Base-by-base conservation (phyloP, 805 yeast genomes). In the Teunomyces kruisii region DNA sequence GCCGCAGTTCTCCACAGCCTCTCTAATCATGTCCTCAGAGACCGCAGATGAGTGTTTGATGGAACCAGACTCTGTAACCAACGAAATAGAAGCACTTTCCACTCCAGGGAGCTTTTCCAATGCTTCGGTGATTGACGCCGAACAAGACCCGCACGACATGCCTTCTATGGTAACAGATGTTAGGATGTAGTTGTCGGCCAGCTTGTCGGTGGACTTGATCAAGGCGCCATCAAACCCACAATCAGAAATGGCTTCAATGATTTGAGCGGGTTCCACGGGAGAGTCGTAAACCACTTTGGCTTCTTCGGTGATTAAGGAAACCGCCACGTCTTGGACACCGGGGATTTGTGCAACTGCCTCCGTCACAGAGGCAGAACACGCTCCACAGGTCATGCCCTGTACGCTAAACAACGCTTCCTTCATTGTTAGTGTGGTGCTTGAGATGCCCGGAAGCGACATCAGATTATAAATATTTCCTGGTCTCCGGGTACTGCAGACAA, bases 71-170 rank as follows among this genome's bases (percentile, higher is more conserved):
- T 87, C 94, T 0, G 96, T 88, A 3, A 88, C 67, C 26, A 88
- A 73, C 1, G 96, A 86, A 1, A 91, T 88, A 2, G 76, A 72
- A 0, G 75, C 88, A 4, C 64, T 57, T 1, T 55, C 39, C 2
- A 88, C 86, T 1, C 86, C 86, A 0, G 68, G 65, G 7, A 79
- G 44, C 0, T 57, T 57, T 44, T 72, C 65, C 22, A 88, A 56
- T 0, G 83, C 83, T 19, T 67, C 64, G 0, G 83, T 78, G 15
- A 92, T 79, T 0, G 94, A 70, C 1, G 84, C 74, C 0, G 86
- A 76, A 60, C 98, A 92, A 1, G 96, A 78, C 1, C 94, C 84
- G 59, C 97, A 92, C 2, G 98, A 91, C 97, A 91, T 92, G 2
- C 97, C 97, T 12, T 68, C 62, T 1, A 85, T 68, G 3, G 36